phyloP scores from a whole-genome alignment of 345 rosid species.

The Toxicodendron radicans region DNA sequence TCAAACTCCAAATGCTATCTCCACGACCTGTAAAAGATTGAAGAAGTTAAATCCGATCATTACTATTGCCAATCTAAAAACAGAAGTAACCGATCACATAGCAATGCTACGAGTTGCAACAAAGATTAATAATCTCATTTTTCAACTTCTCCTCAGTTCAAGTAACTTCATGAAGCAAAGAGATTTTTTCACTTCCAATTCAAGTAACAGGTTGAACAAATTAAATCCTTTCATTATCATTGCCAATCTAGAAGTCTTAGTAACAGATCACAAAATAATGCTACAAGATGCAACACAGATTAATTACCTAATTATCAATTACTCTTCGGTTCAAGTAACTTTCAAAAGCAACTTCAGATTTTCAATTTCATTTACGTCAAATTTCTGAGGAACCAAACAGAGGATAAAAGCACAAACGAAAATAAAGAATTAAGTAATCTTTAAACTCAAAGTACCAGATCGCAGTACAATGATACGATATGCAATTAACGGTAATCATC shows the following conservation, averaged over 20 bases:
- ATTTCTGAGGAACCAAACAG: constrained; percentile 4
- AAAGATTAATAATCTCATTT: not conserved
- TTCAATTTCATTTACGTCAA: not conserved
- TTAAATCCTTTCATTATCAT: constrained; percentile 1
- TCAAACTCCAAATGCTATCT: constrained; percentile 4
- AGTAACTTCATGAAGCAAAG: not conserved
- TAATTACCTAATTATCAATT: not conserved
- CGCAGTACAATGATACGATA: not conserved
- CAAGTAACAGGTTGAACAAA: not conserved
- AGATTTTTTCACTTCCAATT: too few species aligned
- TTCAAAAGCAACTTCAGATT: not conserved
- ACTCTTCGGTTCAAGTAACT: not conserved
- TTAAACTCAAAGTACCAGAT: not conserved
- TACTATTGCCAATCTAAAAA: too few species aligned
- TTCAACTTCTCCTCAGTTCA: not conserved
- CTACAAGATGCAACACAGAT: not conserved
- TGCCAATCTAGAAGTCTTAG: not conserved
- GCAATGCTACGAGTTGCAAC: not conserved
- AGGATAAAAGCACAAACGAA: not conserved
- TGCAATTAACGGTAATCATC: not conserved
- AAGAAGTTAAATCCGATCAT: constrained; percentile 1
- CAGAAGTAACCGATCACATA: not conserved
- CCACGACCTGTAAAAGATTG: constrained; percentile 5
- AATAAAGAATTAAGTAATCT: not conserved
- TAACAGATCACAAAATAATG: not conserved